Conservation (phyloP, 129 eudicot genomes). For the Chrysanthemum makinoi region DNA sequence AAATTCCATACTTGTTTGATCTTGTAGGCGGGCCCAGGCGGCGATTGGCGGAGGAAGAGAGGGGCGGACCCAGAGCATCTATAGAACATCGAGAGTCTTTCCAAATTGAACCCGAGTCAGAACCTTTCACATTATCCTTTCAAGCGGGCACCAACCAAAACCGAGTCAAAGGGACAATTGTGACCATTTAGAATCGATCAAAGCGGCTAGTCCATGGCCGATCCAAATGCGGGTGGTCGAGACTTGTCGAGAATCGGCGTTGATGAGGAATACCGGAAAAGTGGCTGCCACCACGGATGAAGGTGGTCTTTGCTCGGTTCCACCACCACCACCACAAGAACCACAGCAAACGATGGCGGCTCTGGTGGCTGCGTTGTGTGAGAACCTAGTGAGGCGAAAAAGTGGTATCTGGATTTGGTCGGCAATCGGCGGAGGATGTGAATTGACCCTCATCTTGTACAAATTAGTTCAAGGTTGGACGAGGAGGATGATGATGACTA, state of each 20-base stretch:
- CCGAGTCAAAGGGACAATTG: constrained; percentile 25
- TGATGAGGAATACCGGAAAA: constrained; percentile 46
- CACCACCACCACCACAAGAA: constrained; percentile 22
- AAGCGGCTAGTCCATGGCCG: constrained; percentile 24
- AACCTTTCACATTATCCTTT: constrained; percentile 27
- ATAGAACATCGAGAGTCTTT: constrained; percentile 49
- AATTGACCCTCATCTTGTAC: constrained; percentile 56
- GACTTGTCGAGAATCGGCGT: constrained; percentile 52
- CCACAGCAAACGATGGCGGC: neutral
- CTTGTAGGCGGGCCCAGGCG: too few relatives aligned
- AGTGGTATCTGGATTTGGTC: constrained; percentile 63
- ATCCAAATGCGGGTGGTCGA: too few relatives aligned
- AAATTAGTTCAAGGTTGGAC: constrained; percentile 47
- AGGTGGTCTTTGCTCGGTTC: constrained; percentile 17
- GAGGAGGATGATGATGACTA: neutral
- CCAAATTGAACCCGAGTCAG: constrained; percentile 46
- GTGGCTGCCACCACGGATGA: constrained; percentile 1
- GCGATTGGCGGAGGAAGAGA: constrained; percentile 90
- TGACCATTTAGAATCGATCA: constrained; percentile 20
- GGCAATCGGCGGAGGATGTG: constrained; percentile 66
- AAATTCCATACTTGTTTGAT: too few relatives aligned
- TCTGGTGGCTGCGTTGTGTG: constrained; percentile 20
- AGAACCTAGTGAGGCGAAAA: constrained; percentile 28
- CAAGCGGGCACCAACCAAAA: constrained; percentile 25
- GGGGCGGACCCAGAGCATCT: constrained; percentile 63